Percentiles rank a stretch among this genome's conserved stretches.
These are phyloP conservation scores for maize (Zea mays) DNA, from an alignment of 176 grass and related monocot species.

Conservation along the genomic window Zm-B73-REFERENCE-NAM-5.0 NC_050100.1:515501-516000, in stretches of 20 bases:
- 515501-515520: background rate
- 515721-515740: background rate
- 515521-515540: background rate
- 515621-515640: background rate
- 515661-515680: background rate
- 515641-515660: slow-evolving; percentile 3
- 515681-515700: background rate
- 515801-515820: background rate
- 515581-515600: background rate
- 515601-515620: background rate
- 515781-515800: background rate
- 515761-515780: background rate
- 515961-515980: background rate
- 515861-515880: slow-evolving; percentile 1
- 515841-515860: background rate
- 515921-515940: slow-evolving; percentile 9
- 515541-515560: background rate
- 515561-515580: background rate
- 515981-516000: slow-evolving; percentile 22
- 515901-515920: slow-evolving; percentile 29
- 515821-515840: background rate
- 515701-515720: slow-evolving; percentile 14
- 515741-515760: background rate
- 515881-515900: slow-evolving; percentile 39
- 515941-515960: too few species aligned